Base-by-base conservation (phyloP, 2,329 filamentous ascomycete genomes). In the Colletotrichum magnum region DNA sequence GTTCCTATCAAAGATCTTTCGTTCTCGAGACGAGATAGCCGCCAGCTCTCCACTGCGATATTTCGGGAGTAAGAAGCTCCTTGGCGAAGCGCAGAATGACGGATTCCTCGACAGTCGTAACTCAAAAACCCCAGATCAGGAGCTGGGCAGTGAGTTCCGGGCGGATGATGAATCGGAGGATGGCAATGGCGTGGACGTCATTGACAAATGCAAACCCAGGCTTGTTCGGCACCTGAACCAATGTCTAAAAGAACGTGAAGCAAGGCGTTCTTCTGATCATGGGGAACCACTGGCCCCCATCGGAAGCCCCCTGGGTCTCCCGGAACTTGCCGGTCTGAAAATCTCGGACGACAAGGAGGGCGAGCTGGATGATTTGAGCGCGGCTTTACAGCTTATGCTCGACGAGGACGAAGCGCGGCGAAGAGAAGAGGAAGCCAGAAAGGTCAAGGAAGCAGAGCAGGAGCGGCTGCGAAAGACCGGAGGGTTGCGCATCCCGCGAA, bases 291-390 rank as follows among this genome's bases (percentile, higher is more conserved):
- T 16, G 7, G 39, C 28, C 9, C 5, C 28, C 6, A 39, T 56
- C 5, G 15, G 58, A 12, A 58, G 28, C 10, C 64, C 67, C 6
- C 53, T 58, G 5, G 68, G 58, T 39, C 58, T 52, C 1, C 67
- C 57, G 15, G 58, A 52, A 26, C 52, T 70, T 5, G 39, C 48
- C 21, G 58, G 58, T 10, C 43, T 71, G 18, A 47, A 47, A 26
- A 72, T 72, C 13, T 71, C 64, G 24, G 71, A 69, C 36, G 71
- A 69, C 16, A 71, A 69, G 21, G 65, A 72, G 32, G 65, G 52
- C 15, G 69, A 69, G 26, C 48, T 72, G 15, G 71, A 69, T n/a
- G 71, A 72, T 16, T 28, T 71, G 9, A 63, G 64, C n/a, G 61
- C 58, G n/a, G 58, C 58, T n/a, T 18, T 71, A 24, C 58, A 69